Base-by-base conservation (phyloP, 1,284 basidiomycete species). In the Anthracocystis panici-leucophaei region DNA sequence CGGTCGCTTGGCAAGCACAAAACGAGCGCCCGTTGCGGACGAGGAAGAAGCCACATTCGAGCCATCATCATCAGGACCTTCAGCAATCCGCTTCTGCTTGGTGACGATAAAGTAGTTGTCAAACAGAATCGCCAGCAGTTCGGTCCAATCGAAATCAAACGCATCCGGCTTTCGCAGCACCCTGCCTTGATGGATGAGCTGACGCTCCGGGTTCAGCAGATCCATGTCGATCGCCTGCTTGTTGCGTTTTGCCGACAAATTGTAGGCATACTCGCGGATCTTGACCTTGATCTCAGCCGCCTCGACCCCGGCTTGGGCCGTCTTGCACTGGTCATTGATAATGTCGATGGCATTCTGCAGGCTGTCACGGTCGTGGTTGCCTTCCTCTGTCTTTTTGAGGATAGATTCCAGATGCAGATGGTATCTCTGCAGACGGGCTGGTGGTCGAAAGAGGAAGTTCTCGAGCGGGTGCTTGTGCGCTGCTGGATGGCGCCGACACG, bases 381-480 rank as follows among this genome's bases (percentile, higher is more conserved):
- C 67, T 18, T 75, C 66, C 29, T 80, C 79, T 3, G 83, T 83
- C 58, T 84, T 75, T 35, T 80, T 78, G 76, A 92, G 89, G 57
- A 97, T 93, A 2, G 93, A 93, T 78, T 95, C 92, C 2, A 98
- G 88, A 11, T 94, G 88, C 1, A 93, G 90, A 9, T 93, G 92
- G 82, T 97, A 97, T 71, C 93, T 92, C 83, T 95, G 93, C 12
- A 97, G 87, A 83, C 96, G 93, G 69, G 94, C 92, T 0, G 92
- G 90, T 1, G 95, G 94, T 7, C 94, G 89, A 57, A 91, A 92
- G 72, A 97, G 88, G 84, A 95, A 93, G 77, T 93, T 91, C 76
- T 93, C 93, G 69, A 97, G 88, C 75, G 96, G 93, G 48, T 93
- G 88, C n/a, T 92, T 89, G 55, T 92, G 89, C 7, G 91, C 89